Percentiles rank a stretch among this genome's conserved stretches.
Evolutionary conservation across 805 yeast species (phyloP).

Genomic region (Yamadazyma laniorum): DNA sequence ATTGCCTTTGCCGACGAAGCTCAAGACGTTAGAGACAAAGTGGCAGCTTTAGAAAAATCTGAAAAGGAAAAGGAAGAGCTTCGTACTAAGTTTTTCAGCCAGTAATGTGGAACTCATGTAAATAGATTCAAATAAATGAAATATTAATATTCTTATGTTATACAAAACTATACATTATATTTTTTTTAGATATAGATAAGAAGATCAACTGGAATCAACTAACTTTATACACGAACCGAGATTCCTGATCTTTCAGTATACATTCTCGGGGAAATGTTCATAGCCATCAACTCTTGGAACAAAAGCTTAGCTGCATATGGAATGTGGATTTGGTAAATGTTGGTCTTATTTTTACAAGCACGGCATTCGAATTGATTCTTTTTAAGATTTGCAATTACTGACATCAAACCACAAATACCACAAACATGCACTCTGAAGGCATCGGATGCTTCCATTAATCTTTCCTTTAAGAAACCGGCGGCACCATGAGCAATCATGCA

Average conservation of each 20-base stretch:
- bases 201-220: background rate
- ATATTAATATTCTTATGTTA: background rate
- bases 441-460: conserved; percentile 98
- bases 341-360: conserved; percentile 97
- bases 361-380: conserved; percentile 98
- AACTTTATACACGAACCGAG: conserved; percentile 28
- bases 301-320: conserved; percentile 98
- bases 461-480: conserved; percentile 94
- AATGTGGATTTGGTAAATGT: conserved; percentile 94
- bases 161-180: conserved; percentile 3
- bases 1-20: conserved; percentile 83
- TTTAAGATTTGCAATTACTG: conserved; percentile 94
- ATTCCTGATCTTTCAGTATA: conserved; percentile 87
- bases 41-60: conserved; percentile 35
- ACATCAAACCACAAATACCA: conserved; percentile 98
- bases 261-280: conserved; percentile 96
- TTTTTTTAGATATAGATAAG: background rate
- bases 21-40: conserved; percentile 45
- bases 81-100: conserved; percentile 32
- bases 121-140: conserved; percentile 5
- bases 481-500: conserved; percentile 99
- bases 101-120: conserved; percentile 14
- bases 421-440: conserved; percentile 98
- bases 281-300: conserved; percentile 99
- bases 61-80: conserved; percentile 33